Evolutionary conservation across 305 asterid genomes (phyloP).

Genomic region (Solanum hybrid): DNA sequence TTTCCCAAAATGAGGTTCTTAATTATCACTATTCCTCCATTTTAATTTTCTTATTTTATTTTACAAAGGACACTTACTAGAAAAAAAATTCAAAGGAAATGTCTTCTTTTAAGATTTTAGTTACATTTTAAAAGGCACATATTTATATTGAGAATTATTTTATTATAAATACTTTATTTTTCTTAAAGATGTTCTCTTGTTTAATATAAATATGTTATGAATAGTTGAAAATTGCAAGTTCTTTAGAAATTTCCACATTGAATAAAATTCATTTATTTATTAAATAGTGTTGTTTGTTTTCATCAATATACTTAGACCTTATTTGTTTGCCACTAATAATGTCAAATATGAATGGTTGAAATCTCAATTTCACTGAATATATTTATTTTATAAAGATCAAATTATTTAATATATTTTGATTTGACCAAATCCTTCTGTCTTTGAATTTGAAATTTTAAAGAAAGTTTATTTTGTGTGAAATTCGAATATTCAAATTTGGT

Average conservation of each 20-base stretch:
- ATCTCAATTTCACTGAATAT: too few relatives aligned
- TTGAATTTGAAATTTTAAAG: not conserved
- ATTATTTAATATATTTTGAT: too few relatives aligned
- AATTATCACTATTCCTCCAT: not conserved
- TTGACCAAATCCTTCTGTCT: not conserved
- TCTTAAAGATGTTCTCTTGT: not conserved
- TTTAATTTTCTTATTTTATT: too few relatives aligned
- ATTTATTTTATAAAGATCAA: too few relatives aligned
- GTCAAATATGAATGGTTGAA: too few relatives aligned
- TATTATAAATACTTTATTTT: too few relatives aligned
- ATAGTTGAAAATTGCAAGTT: not conserved
- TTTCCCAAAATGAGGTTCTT: not conserved
- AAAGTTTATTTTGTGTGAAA: too few relatives aligned
- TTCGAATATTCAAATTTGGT: too few relatives aligned
- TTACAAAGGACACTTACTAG: not conserved
- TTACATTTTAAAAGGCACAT: not conserved
- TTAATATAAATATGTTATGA: not conserved
- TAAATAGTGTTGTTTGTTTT: too few relatives aligned
- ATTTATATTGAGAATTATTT: too few relatives aligned
- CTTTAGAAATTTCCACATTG: not conserved
- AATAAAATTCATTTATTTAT: too few relatives aligned
- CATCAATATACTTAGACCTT: too few relatives aligned
- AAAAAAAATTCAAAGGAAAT: not conserved
- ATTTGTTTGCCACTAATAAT: not conserved
- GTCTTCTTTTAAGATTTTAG: not conserved